Base-by-base conservation (phyloP, 106 monocot genomes). In the Gastrodia elata region DNA sequence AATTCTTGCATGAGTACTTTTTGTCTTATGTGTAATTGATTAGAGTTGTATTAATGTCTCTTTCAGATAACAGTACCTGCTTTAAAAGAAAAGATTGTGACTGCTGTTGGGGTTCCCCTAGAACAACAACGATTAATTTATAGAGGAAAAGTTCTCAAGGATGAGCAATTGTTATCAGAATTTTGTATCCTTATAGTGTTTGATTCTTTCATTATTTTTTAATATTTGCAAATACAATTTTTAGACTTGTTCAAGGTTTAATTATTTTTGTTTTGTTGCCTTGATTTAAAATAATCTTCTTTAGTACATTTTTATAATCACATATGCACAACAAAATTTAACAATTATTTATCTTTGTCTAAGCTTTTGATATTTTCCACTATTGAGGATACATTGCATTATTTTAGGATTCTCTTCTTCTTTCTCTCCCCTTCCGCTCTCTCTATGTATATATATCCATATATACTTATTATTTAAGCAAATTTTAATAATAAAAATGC, bases 141-240 rank as follows among this genome's bases (percentile, higher is more conserved):
- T 74, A 86, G 88, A 83, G 97, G 92, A 39, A 90, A 76, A 55
- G 97, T 97, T 57, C 71, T 97, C 69, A 97, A 93, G 76, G 92
- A 97, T 72, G 90, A 90, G 65, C 84, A 92, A 56, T 68, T 72
- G 28, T 84, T 97, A 37, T 97, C 96, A 68, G 89, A 82, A 71
- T 88, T 92, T 42, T 79, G 90, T 97, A 97, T 96, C 95, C 94
- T 80, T 82, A 81, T 61, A 18, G 7, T 26, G 30, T 67, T 59
- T 46, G 26, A 33, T 24, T 56, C 20, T 46, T 28, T 72, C 8
- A 34, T 71, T 38, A 1, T 8, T 65, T 18, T 44, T 71, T 22
- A 15, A 36, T 42, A 11, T 57, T 56, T 68, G 5, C 25, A 26
- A 46, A 14, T 30, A 0, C 13, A 71, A 18, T 30, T 3, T 46